phyloP scores from a whole-genome alignment of 768 basidiomycete species.

The Boletus reticuloceps region DNA sequence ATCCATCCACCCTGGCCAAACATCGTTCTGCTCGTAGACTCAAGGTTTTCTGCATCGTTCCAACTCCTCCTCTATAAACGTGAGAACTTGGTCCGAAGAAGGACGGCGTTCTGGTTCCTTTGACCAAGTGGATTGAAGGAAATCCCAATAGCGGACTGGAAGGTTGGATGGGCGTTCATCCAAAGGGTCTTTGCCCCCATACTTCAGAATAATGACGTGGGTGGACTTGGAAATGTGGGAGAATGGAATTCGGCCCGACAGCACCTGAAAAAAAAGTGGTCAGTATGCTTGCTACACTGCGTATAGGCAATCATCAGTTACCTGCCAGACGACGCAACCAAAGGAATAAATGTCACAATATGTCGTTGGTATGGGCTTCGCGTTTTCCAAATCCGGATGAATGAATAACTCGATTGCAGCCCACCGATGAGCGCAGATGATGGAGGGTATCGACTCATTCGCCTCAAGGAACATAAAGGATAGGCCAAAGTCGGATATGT shows the following conservation, averaged over 20 bases:
- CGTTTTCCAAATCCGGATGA: slow-evolving; percentile 5
- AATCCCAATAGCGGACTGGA: slow-evolving; percentile 1
- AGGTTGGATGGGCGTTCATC: slow-evolving; percentile 8
- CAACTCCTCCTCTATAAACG: slow-evolving; percentile 4
- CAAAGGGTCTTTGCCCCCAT: slow-evolving; percentile 12
- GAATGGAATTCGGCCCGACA: slow-evolving; percentile 12
- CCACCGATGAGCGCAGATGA: slow-evolving; percentile 9
- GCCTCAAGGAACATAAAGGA: not conserved
- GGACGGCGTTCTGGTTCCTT: slow-evolving; percentile 4
- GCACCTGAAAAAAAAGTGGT: slow-evolving; percentile 4
- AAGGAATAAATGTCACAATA: slow-evolving; percentile 11
- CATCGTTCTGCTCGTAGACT: not conserved
- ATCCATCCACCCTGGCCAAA: too few species aligned
- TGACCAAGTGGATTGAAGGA: slow-evolving; percentile 13
- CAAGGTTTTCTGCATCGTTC: not conserved
- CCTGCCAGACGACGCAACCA: slow-evolving; percentile 13
- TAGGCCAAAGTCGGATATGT: slow-evolving; percentile 15
- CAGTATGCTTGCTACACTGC: not conserved
- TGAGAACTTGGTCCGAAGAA: slow-evolving; percentile 5
- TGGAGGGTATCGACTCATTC: slow-evolving; percentile 3
- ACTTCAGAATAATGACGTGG: slow-evolving; percentile 16
- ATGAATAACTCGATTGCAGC: slow-evolving; percentile 11
- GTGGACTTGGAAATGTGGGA: slow-evolving; percentile 4
- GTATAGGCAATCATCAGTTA: not conserved
- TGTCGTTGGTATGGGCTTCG: slow-evolving; percentile 1